phyloP scores from a whole-genome alignment of 2,329 filamentous ascomycete species.

The Cadophora gregata region DNA sequence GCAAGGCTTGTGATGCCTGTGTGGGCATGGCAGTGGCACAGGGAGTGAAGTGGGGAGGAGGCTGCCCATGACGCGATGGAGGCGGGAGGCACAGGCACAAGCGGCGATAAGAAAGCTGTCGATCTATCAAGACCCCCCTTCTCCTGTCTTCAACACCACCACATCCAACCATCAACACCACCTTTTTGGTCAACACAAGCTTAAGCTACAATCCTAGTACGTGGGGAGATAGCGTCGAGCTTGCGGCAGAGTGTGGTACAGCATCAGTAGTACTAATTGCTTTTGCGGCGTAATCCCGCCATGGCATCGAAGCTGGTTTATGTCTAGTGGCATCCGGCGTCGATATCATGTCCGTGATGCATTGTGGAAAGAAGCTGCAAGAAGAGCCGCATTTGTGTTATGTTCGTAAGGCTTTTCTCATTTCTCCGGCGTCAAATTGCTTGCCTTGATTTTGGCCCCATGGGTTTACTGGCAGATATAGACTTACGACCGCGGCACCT shows the following conservation, averaged over 20 bases:
- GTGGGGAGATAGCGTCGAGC: background rate
- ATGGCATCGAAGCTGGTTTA: background rate
- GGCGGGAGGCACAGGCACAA: too few relatives aligned
- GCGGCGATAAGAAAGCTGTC: constrained; percentile 6
- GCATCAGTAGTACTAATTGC: constrained; percentile 7
- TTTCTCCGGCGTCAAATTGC: background rate
- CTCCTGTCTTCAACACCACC: background rate
- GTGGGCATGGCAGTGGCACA: background rate
- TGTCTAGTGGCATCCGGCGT: constrained; percentile 2
- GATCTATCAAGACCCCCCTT: background rate
- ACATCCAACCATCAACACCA: background rate
- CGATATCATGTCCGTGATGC: background rate
- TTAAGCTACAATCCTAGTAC: constrained; percentile 2
- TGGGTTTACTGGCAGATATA: background rate
- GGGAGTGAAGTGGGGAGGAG: background rate
- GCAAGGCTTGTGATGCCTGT: constrained; percentile 1
- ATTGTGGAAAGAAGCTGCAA: background rate
- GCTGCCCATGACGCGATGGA: background rate
- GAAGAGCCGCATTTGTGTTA: background rate
- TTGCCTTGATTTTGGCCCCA: background rate
- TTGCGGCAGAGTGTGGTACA: background rate
- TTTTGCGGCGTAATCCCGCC: background rate
- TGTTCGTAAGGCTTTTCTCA: background rate
- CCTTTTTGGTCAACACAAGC: background rate
- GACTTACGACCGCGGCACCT: background rate